Evolutionary conservation across 345 rosid species (phyloP).

Genomic region (Aurinia saxatilis): DNA sequence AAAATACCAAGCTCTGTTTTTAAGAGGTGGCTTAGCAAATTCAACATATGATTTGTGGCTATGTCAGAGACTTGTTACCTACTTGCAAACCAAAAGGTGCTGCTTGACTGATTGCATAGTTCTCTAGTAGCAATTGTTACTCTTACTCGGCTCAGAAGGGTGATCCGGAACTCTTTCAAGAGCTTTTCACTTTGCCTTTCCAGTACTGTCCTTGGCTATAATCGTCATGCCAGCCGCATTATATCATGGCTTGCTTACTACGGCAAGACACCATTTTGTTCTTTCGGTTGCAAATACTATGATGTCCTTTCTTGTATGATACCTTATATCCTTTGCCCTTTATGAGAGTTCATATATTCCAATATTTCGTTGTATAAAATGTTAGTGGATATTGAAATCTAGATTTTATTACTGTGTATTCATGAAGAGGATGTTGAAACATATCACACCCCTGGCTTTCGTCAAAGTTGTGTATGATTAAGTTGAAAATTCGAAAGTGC

Average conservation of each 20-base stretch:
- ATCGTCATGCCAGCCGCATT: not conserved
- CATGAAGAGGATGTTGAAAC: not conserved
- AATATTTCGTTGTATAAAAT: not conserved
- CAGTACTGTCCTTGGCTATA: not conserved
- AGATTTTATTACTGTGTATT: not conserved
- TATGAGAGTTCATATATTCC: not conserved
- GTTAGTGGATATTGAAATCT: not conserved
- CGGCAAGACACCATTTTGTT: too few relatives aligned
- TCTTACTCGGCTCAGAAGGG: slow-evolving; percentile 6
- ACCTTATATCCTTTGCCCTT: not conserved
- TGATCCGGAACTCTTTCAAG: not conserved
- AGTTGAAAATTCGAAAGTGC: too few relatives aligned
- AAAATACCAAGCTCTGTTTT: too few relatives aligned
- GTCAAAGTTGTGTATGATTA: too few relatives aligned
- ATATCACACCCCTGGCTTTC: not conserved
- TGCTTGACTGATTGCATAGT: too few relatives aligned
- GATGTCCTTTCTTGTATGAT: not conserved
- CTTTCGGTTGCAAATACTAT: not conserved
- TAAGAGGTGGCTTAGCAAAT: too few relatives aligned
- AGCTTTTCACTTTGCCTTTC: not conserved
- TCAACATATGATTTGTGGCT: too few relatives aligned
- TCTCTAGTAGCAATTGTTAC: too few relatives aligned
- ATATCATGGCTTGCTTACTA: not conserved
- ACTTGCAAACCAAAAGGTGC: too few relatives aligned
- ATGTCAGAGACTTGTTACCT: too few relatives aligned